Evolutionary conservation across 805 yeast species (phyloP).

Genomic region (Saccharomyces mikatae): DNA sequence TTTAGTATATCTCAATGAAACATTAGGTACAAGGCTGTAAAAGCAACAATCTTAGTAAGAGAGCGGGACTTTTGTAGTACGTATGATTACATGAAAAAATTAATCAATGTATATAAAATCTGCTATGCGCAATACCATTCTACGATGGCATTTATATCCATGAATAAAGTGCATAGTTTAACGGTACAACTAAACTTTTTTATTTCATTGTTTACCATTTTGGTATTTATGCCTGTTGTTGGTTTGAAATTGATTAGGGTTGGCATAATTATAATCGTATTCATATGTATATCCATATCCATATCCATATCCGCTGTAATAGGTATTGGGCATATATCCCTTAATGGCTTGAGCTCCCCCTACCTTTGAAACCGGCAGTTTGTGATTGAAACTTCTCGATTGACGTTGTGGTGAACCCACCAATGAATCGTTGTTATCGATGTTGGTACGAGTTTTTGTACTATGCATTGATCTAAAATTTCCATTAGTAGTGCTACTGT

Average conservation of each 20-base stretch:
- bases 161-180: not conserved
- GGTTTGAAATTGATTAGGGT: not conserved
- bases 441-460: not conserved
- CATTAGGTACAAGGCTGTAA: constrained; percentile 19
- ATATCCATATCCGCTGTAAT: not conserved
- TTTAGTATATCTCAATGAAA: constrained; percentile 21
- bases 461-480: not conserved
- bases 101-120: not conserved
- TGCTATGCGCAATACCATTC: not conserved
- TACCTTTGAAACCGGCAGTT: not conserved
- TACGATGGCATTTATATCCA: not conserved
- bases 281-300: not conserved
- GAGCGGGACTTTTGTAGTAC: not conserved
- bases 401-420: not conserved
- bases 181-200: not conserved
- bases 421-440: not conserved
- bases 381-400: not conserved
- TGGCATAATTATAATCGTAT: constrained; percentile 1
- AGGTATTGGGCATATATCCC: not conserved
- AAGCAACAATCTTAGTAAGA: not conserved
- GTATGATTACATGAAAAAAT: not conserved
- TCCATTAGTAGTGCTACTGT: not conserved
- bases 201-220: not conserved
- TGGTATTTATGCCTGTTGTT: not conserved
- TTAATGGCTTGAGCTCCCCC: not conserved